These are phyloP conservation scores for Entoloma clypeatum DNA, from an alignment of 1,284 basidiomycete species.

Conservation along the genomic window DNA sequence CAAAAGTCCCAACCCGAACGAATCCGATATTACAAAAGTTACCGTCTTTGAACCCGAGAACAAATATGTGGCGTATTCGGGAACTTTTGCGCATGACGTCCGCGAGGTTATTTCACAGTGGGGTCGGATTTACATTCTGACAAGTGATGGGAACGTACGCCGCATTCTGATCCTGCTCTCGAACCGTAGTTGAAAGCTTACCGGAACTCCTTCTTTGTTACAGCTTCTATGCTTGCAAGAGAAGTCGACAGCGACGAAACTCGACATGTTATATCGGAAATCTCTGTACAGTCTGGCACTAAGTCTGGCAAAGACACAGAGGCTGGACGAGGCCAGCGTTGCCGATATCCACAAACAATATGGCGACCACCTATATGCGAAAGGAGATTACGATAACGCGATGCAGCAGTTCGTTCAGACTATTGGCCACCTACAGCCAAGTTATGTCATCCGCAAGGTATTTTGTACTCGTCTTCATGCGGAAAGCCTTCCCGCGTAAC, in stretches of 20 bases:
- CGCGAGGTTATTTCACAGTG: slow-evolving; percentile 77
- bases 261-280: slow-evolving; percentile 79
- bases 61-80: slow-evolving; percentile 84
- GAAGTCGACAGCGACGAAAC: slow-evolving; percentile 74
- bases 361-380: slow-evolving; percentile 88
- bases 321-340: slow-evolving; percentile 65
- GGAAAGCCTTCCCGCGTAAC: background rate
- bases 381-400: slow-evolving; percentile 90
- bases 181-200: slow-evolving; percentile 4
- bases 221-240: slow-evolving; percentile 74
- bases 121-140: slow-evolving; percentile 74
- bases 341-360: slow-evolving; percentile 88
- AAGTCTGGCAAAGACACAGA: slow-evolving; percentile 74
- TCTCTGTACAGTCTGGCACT: slow-evolving; percentile 74
- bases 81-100: slow-evolving; percentile 76
- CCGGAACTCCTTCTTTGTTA: too few species aligned
- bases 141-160: slow-evolving; percentile 71
- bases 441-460: slow-evolving; percentile 96
- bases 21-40: slow-evolving; percentile 77
- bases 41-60: slow-evolving; percentile 92
- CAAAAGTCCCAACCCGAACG: slow-evolving; percentile 38
- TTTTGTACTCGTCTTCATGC: slow-evolving; percentile 7
- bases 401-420: slow-evolving; percentile 93
- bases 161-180: background rate
- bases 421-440: slow-evolving; percentile 86